phyloP scores from a whole-genome alignment of 2,329 filamentous ascomycete species.

The Fonsecaea pugnacius region DNA sequence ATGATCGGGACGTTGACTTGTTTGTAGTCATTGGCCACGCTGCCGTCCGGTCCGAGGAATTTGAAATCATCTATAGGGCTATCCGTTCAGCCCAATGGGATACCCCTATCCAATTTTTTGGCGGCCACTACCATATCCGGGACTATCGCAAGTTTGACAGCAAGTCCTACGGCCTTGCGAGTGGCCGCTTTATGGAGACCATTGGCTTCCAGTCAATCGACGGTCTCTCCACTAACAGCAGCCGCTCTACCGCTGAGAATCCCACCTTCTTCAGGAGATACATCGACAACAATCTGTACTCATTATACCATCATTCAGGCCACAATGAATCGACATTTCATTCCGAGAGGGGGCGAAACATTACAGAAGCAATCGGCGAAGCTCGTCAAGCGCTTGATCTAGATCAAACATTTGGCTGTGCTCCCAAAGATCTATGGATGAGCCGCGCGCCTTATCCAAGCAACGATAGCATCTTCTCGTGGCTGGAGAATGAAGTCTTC shows the following conservation, averaged over 20 bases:
- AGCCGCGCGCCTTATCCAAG: slow-evolving; percentile 74
- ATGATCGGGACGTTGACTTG: slow-evolving; percentile 77
- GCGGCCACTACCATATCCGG: slow-evolving; percentile 86
- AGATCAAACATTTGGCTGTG: slow-evolving; percentile 79
- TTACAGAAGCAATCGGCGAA: slow-evolving; percentile 69
- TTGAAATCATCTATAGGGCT: slow-evolving; percentile 73
- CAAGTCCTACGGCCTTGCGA: slow-evolving; percentile 77
- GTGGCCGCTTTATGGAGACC: slow-evolving; percentile 91
- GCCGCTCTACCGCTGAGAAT: slow-evolving; percentile 37
- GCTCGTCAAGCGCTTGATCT: slow-evolving; percentile 73
- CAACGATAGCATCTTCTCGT: slow-evolving; percentile 76
- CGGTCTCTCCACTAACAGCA: slow-evolving; percentile 58
- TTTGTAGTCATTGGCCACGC: slow-evolving; percentile 88
- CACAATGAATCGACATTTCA: slow-evolving; percentile 73
- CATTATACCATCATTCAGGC: slow-evolving; percentile 78
- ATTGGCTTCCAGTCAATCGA: slow-evolving; percentile 90
- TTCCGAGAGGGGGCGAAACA: slow-evolving; percentile 73
- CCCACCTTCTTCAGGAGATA: slow-evolving; percentile 76
- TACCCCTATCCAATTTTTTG: slow-evolving; percentile 88
- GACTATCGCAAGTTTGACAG: slow-evolving; percentile 81
- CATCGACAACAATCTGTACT: slow-evolving; percentile 91
- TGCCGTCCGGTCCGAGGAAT: slow-evolving; percentile 79
- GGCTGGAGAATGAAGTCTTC: slow-evolving; percentile 76
- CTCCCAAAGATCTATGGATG: slow-evolving; percentile 80
- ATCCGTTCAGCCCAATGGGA: slow-evolving; percentile 78